Evolutionary conservation across 108 stramenopile species (phyloP).

Genomic region (Fistulifera solaris): DNA sequence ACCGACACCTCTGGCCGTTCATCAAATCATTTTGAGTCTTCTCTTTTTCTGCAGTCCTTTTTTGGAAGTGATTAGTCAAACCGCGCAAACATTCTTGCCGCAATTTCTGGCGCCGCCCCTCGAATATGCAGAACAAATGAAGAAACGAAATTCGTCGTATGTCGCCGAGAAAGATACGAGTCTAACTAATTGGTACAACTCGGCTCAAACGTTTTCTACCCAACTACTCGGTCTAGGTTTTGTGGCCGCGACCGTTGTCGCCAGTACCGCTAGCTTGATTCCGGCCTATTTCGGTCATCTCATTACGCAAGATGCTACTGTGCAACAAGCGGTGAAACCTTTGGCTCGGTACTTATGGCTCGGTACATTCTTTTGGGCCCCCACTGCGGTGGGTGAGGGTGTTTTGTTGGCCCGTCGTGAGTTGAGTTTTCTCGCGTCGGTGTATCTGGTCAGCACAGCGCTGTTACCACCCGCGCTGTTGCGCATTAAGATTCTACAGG

Average conservation of each 20-base stretch:
- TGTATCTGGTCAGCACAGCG: conserved; percentile 70
- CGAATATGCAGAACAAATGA: conserved; percentile 17
- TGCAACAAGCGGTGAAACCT: conserved; percentile 64
- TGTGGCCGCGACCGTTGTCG: conserved; percentile 40
- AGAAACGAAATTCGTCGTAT: conserved; percentile 14
- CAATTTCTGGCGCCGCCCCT: conserved; percentile 33
- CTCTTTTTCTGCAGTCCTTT: conserved; percentile 83
- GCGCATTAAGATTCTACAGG: conserved; percentile 46
- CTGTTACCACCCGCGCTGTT: conserved; percentile 61
- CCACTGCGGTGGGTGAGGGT: conserved; percentile 82
- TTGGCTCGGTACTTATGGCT: conserved; percentile 59
- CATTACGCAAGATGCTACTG: conserved; percentile 53
- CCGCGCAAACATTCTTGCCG: conserved; percentile 75
- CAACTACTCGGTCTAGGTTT: conserved; percentile 57
- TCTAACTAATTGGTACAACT: conserved; percentile 31
- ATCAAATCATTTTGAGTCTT: conserved; percentile 74
- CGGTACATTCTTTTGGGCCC: conserved; percentile 67
- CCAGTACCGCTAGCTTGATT: conserved; percentile 50
- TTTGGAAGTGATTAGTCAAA: conserved; percentile 81
- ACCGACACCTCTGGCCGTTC: conserved; percentile 67
- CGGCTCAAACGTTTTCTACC: conserved; percentile 28
- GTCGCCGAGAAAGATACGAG: conserved; percentile 16
- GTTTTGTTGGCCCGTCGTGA: conserved; percentile 68
- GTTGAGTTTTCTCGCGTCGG: conserved; percentile 51
- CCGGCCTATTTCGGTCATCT: conserved; percentile 54